Base-by-base conservation (phyloP, 805 yeast genomes). In the Schwanniomyces occidentalis region DNA sequence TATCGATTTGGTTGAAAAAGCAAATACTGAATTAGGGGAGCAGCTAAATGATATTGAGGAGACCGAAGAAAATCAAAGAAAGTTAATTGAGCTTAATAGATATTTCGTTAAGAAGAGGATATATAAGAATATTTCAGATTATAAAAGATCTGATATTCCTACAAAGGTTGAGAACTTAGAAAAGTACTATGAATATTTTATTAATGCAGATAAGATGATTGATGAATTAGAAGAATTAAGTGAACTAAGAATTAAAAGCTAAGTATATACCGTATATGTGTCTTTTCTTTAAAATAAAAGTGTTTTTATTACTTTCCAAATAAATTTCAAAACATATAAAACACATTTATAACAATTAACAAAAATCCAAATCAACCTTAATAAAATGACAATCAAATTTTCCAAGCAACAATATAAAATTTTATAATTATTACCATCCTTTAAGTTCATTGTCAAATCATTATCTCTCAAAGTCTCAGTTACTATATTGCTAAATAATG, bases 341-440 rank as follows among this genome's bases (percentile, higher is more conserved):
- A 65, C 19, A 7, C 62, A 30, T 40, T 75, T 61, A 52, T 71
- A 73, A 10, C 72, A 34, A 29, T 71, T 76, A 25, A 74, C 82
- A 6, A 74, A 52, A 4, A 76, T 58, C 86, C 86, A 80, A n/a
- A 76, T 58, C 3, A 69, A 36, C 63, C 82, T 71, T 17, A 80
- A 57, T 3, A 69, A 16, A 1, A 76, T 44, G 13, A 78, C 82
- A 27, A 80, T 78, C 10, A 63, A 30, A 38, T 73, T 75, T 41
- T 80, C 86, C 35, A 78, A 49, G 4, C 59, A 28, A 44, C 60
- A 60, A 49, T 79, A 80, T 3, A 71, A 45, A 7, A 63, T 38
- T 32, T 54, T 57, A 36, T 66, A 55, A 21, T 70, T 42, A n/a
- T 61, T 46, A 12, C 63, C 67, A 14, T 62, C 62, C 9, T 46